Conservation (phyloP, 768 basidiomycete species). For the Auriscalpium vulgare region DNA sequence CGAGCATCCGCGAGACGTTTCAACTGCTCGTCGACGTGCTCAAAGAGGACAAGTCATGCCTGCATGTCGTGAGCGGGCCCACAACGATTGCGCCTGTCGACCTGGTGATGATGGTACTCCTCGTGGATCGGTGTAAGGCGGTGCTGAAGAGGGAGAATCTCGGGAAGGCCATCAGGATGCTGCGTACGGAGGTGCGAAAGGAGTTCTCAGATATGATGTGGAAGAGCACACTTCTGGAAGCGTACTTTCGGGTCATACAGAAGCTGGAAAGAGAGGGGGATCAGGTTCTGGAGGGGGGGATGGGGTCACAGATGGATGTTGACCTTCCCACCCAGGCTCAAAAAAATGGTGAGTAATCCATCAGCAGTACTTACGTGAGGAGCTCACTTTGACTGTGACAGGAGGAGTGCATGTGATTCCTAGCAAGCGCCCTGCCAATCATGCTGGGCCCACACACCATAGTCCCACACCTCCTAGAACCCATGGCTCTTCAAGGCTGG, state of each 20-base stretch:
- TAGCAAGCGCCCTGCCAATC: too few species aligned
- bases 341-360: too few species aligned
- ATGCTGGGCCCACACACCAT: too few species aligned
- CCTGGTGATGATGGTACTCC: constrained; percentile 10
- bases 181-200: not conserved
- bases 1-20: constrained; percentile 7
- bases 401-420: too few species aligned
- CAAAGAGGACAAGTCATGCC: not conserved
- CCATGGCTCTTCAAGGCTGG: too few species aligned
- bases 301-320: not conserved
- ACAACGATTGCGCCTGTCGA: constrained; percentile 14
- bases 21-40: constrained; percentile 8
- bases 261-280: not conserved
- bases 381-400: too few species aligned
- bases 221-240: not conserved
- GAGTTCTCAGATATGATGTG: not conserved
- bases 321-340: not conserved
- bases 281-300: not conserved
- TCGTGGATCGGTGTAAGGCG: constrained; percentile 7
- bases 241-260: not conserved
- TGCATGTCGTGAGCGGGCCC: constrained; percentile 9
- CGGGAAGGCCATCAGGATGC: constrained; percentile 2
- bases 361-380: too few species aligned
- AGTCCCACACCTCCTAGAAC: too few species aligned
- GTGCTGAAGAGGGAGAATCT: constrained; percentile 2